phyloP scores from a whole-genome alignment of 306 rosid species.

The Prunus persica region Prunus_persica_NCBIv2 NC_034014.1:4867001-4867500 shows the following conservation, averaged over 20 bases:
- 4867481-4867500: background rate
- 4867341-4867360: conserved; percentile 42
- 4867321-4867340: conserved; percentile 75
- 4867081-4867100: conserved; percentile 77
- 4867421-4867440: background rate
- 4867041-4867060: conserved; percentile 97
- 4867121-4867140: conserved; percentile 81
- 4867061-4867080: conserved; percentile 89
- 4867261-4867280: conserved; percentile 55
- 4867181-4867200: conserved; percentile 17
- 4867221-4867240: conserved; percentile 23
- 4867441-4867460: background rate
- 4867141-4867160: conserved; percentile 45
- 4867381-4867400: background rate
- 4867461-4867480: background rate
- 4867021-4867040: background rate
- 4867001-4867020: background rate
- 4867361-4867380: conserved; percentile 1
- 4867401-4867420: background rate
- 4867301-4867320: conserved; percentile 90
- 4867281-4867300: conserved; percentile 97
- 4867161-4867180: background rate
- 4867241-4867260: conserved; percentile 29
- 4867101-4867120: conserved; percentile 86
- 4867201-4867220: conserved; percentile 18